Evolutionary conservation across 78 protist genomes (phyloP), one percentile per base, ranked within the genome.

Genomic region (Cavenderia fasciculata): DNA sequence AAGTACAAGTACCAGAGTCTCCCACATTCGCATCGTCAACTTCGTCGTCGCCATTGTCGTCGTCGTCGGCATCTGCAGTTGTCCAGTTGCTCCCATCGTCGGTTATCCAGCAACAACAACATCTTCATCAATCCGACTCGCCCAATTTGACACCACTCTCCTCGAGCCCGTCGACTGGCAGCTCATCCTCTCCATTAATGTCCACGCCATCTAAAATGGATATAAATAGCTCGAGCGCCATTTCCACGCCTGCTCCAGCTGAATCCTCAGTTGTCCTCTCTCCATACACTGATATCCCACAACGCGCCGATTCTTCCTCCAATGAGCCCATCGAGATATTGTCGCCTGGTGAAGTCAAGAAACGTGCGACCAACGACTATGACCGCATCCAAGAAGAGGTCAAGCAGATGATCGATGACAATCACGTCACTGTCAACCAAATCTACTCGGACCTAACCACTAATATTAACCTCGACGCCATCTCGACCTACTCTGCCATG

Each of bases 401-500:
- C 49, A 82, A 82, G 57, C 54, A 82, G 12, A 23, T 70, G 19
- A 68, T 82, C 7, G 90, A 82, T 23, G 61, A 65, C 34, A 44
- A 56, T 23, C 90, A 82, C 66, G 51, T 71, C 5, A 34, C 36
- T 18, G 19, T 82, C 0, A 57, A 62, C 43, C 77, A 82, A 33
- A 8, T 82, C 8, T 82, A 68, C 10, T 43, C 62, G 11, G 90
- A 82, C 44, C 49, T 82, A 6, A 82, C 70, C n/a, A 57, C 62
- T 0, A n/a, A n/a, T n/a, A n/a, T n/a, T n/a, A n/a, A n/a, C n/a
- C n/a, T n/a, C n/a, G 61, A n/a, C 31, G 78, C 49, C 29, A 27
- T 47, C 2, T 56, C 70, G 33, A 18, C 78, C 0, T 82, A 82
- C 59, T 68, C 40, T 43, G 90, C 90, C 14, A 82, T 82, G 90